Conservation (phyloP, 1,139 yeast species). For the Trichomonascaceae sp. region DNA sequence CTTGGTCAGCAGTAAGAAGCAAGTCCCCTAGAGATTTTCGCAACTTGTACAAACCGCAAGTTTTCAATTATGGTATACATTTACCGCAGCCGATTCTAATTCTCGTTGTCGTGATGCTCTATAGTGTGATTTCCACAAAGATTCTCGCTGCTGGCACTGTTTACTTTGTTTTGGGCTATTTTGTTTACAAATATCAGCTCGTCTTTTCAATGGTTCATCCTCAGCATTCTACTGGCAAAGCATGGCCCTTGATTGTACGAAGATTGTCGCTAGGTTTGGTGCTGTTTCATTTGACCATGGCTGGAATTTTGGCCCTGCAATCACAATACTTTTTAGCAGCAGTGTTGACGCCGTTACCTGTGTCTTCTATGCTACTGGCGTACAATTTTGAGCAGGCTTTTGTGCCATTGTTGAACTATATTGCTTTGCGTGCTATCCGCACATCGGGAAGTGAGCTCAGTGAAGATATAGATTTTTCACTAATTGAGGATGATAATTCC, state of each 20-base stretch:
- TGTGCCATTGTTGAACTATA: conserved; percentile 73
- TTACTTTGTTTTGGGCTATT: conserved; percentile 68
- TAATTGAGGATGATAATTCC: conserved; percentile 3
- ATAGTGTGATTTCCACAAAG: conserved; percentile 68
- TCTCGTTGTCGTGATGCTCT: conserved; percentile 65
- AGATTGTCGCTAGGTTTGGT: conserved; percentile 65
- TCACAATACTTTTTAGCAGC: conserved; percentile 72
- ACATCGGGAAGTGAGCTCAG: conserved; percentile 21
- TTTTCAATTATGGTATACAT: conserved; percentile 73
- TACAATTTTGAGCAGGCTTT: conserved; percentile 81
- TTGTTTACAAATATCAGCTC: conserved; percentile 74
- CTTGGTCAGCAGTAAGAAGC: conserved; percentile 49
- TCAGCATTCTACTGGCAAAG: conserved; percentile 84
- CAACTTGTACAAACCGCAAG: conserved; percentile 68
- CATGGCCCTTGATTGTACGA: conserved; percentile 77
- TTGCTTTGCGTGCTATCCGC: conserved; percentile 67
- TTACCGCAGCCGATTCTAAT: conserved; percentile 77
- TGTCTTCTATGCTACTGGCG: conserved; percentile 57
- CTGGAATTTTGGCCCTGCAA: conserved; percentile 76
- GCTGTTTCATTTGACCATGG: conserved; percentile 83
- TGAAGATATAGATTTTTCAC: conserved; percentile 4
- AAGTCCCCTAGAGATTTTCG: conserved; percentile 65
- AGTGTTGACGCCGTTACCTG: conserved; percentile 67
- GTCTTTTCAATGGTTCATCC: conserved; percentile 78
- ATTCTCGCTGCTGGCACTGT: conserved; percentile 66